These are phyloP conservation scores for Schoenoplectus triqueter DNA, from an alignment of 202 grass and related monocot species.

Conservation along the genomic window DNA sequence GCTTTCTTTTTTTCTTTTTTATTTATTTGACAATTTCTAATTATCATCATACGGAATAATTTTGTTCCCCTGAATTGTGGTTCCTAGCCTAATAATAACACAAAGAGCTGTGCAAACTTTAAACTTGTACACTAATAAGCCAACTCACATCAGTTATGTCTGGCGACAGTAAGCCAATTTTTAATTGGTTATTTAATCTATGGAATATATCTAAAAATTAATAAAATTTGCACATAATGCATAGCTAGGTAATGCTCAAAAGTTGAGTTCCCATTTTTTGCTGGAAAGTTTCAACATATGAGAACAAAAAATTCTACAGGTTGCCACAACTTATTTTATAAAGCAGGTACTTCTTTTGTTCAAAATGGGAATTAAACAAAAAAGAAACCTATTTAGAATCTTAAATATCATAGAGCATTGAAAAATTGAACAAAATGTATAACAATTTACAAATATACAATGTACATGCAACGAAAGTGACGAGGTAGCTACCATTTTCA, in stretches of 20 bases:
- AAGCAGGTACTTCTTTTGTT: not conserved
- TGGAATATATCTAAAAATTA: not conserved
- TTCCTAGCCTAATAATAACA: too few relatives aligned
- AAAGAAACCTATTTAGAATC: not conserved
- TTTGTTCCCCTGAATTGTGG: too few relatives aligned
- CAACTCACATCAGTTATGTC: not conserved
- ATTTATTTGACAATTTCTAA: too few relatives aligned
- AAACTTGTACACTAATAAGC: not conserved
- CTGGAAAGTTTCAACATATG: not conserved
- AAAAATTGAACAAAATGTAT: not conserved
- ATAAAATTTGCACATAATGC: not conserved
- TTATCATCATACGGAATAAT: too few relatives aligned
- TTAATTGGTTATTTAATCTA: not conserved
- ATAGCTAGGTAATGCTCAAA: not conserved
- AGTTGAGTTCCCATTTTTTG: not conserved
- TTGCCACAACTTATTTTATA: not conserved
- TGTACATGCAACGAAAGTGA: not conserved
- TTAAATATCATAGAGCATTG: not conserved
- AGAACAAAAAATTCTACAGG: not conserved
- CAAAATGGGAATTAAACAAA: not conserved
- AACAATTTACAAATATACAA: too few relatives aligned
- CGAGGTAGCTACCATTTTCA: not conserved
- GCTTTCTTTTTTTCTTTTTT: too few relatives aligned
- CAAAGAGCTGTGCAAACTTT: not conserved
- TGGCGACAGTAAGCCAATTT: not conserved